Base-by-base conservation (phyloP, 306 rosid species). In the Prunus armeniaca region DNA sequence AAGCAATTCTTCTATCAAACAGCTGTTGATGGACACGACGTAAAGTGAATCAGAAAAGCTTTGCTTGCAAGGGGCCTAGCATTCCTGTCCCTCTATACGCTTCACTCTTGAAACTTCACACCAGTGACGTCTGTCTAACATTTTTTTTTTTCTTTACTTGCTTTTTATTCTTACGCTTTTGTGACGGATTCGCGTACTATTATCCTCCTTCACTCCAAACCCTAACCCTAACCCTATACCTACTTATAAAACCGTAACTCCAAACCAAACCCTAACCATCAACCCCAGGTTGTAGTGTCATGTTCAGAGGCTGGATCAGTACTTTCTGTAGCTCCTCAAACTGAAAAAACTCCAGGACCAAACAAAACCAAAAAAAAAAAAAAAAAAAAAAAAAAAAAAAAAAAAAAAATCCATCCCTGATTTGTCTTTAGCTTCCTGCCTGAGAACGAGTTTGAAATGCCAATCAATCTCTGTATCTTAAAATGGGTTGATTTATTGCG, bases 21-120 rank as follows among this genome's bases (percentile, higher is more conserved):
- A 28, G 49, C 84, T 77, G 87, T 80, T 18, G 18, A 76, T 56
- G 50, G 89, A 90, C 22, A 82, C 69, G 96, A 90, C 93, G 82
- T 87, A 87, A 88, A 90, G 96, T 71, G 58, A 71, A 41, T 60
- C 63, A 86, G 67, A 43, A 56, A 68, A 79, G 78, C 67, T 63
- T 85, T n/a, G 70, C 65, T 72, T 68, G 64, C 25, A 22, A 69
- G 70, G 63, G 72, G 69, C 27, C 38, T 73, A 79, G 85, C 81
- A 80, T 71, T 77, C 20, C 76, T 79, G 84, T 74, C 83, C 67
- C 76, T 60, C 67, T 72, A 45, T 19, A 70, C 66, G 52, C 76
- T 45, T 41, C 68, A 63, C 41, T 14, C 58, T 55, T 32, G 67
- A 72, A 74, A 78, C 67, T 14, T 32, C 43, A 30, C 79, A 69